Evolutionary conservation across 768 basidiomycete species (phyloP).

Genomic region (Floccularia luteovirens): DNA sequence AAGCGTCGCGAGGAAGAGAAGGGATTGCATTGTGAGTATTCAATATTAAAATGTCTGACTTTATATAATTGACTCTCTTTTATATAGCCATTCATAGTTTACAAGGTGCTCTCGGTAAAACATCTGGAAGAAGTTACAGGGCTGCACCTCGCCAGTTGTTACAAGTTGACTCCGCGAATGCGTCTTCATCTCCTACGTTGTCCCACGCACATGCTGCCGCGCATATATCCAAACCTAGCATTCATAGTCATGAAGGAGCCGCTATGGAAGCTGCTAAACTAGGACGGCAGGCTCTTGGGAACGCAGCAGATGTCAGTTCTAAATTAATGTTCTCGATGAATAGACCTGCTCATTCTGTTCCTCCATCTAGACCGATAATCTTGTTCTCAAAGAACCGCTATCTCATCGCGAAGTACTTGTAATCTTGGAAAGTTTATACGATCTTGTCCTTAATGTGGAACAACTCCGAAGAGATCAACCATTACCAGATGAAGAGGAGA

Average conservation of each 20-base stretch:
- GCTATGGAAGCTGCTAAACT: conserved; percentile 71
- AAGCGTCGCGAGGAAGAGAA: conserved; percentile 83
- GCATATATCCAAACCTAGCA: conserved; percentile 48
- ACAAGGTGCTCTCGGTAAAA: conserved; percentile 92
- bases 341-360: not conserved
- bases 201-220: conserved; percentile 35
- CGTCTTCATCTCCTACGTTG: conserved; percentile 34
- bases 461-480: conserved; percentile 80
- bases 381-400: conserved; percentile 66
- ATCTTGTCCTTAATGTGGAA: conserved; percentile 76
- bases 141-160: conserved; percentile 95
- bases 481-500: conserved; percentile 46
- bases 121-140: conserved; percentile 88
- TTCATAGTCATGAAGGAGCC: conserved; percentile 42
- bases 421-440: conserved; percentile 81
- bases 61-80: conserved; percentile 2
- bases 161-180: conserved; percentile 63
- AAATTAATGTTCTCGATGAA: not conserved
- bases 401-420: conserved; percentile 71
- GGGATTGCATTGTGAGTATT: conserved; percentile 44
- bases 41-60: not conserved
- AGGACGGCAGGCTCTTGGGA: conserved; percentile 65
- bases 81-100: conserved; percentile 60
- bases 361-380: conserved; percentile 43
- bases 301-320: conserved; percentile 41